Percentiles rank a stretch among this genome's conserved stretches.
phyloP scores from a whole-genome alignment of 192 early-diverging fungal species.

The Linnemannia hyalina region DNA sequence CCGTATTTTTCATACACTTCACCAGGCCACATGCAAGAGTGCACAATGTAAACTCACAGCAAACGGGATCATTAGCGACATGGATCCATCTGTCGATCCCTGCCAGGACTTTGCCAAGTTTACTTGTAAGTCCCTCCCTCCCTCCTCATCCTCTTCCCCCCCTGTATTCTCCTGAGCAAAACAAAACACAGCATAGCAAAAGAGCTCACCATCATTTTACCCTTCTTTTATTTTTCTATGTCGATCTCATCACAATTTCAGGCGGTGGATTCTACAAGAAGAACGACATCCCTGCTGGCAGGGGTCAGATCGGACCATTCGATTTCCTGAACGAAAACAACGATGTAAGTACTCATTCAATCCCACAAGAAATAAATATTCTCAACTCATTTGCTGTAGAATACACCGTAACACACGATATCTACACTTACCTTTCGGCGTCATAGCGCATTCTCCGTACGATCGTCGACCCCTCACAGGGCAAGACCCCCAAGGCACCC shows the following conservation, averaged over 20 bases:
- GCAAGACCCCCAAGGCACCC: background rate
- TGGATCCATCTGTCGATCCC: constrained; percentile 66
- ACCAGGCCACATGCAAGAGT: constrained; percentile 57
- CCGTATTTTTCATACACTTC: too few relatives aligned
- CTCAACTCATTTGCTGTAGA: too few relatives aligned
- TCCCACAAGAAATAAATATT: background rate
- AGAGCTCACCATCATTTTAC: background rate
- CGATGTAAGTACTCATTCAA: background rate
- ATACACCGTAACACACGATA: constrained; percentile 54
- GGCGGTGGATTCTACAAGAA: constrained; percentile 12
- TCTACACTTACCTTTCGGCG: constrained; percentile 17
- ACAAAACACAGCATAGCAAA: background rate
- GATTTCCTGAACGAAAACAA: background rate
- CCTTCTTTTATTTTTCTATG: background rate
- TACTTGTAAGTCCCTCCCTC: constrained; percentile 57
- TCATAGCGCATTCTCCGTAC: background rate
- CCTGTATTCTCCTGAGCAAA: background rate
- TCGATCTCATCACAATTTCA: background rate
- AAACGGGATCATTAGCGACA: constrained; percentile 54
- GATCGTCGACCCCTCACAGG: background rate
- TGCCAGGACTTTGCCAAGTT: constrained; percentile 75
- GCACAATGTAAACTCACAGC: constrained; percentile 64
- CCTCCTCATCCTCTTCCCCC: background rate
- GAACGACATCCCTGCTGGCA: background rate
- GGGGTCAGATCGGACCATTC: too few relatives aligned